Base-by-base conservation (phyloP, 2,329 filamentous ascomycete genomes). In the Apiospora malaysiana region DNA sequence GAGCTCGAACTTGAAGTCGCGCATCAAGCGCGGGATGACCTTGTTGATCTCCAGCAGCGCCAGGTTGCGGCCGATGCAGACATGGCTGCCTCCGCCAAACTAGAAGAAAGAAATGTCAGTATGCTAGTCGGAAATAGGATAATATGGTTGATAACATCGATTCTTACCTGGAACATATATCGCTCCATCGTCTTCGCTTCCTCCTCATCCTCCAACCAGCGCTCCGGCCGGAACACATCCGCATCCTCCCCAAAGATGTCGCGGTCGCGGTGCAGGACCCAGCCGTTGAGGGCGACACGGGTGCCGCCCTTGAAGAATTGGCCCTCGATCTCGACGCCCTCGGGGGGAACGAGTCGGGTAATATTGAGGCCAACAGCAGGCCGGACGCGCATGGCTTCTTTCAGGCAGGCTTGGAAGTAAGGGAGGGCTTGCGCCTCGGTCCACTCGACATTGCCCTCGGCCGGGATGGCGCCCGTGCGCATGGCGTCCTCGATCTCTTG, bases 21-120 rank as follows among this genome's bases (percentile, higher is more conserved):
- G 78, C 72, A 88, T 78, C 37, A 90, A 79, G 46, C 86, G 84
- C 5, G 87, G 87, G 46, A 88, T 78, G 46, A 90, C 83, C 81
- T 90, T 91, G 80, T 89, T 88, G 74, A 89, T 88, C 78, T 89
- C 87, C 40, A 89, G 78, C 51, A 88, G 79, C 0, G 86, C 87
- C 43, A 89, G 76, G 75, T 89, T 87, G 5, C 85, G 82, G 25
- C 87, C 87, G 71, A 89, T 88, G 76, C 87, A 89, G 3, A 88
- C 77, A 66, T 88, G 85, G 10, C 82, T 82, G 37, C 87, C 87
- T 14, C 84, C 87, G 27, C 87, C 87, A 73, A 89, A 89, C 83
- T 85, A 49, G 45, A 68, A 14, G 23, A 8, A 27, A 56, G n/a
- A 59, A 7, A 1, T 37, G 56, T 75, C 69, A 72, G 68, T 40